Percentiles rank a stretch among this genome's conserved stretches.
These are phyloP conservation scores for Starmerella khaoyaiensis DNA, from an alignment of 805 yeast species.

Conservation along the genomic window DNA sequence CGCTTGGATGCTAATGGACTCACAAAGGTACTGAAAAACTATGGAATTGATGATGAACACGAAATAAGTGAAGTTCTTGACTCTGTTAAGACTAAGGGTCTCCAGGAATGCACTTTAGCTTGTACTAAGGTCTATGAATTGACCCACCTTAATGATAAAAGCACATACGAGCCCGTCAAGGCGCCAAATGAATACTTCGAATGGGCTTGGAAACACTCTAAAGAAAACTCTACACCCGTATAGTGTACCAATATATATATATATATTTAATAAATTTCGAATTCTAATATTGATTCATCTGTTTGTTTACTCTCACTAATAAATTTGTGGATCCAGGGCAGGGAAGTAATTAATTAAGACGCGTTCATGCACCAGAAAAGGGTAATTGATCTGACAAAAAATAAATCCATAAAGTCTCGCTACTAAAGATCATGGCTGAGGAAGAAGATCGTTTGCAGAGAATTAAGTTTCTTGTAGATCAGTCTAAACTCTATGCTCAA, in stretches of 20 bases:
- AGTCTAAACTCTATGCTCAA: constrained; percentile 75
- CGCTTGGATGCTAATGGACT: constrained; percentile 58
- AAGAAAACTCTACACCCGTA: too few species aligned
- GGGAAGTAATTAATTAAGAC: too few species aligned
- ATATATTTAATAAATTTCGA: too few species aligned
- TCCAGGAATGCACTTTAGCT: constrained; percentile 68
- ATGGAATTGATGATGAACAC: constrained; percentile 50
- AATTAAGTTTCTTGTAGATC: constrained; percentile 63
- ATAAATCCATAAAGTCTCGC: too few species aligned
- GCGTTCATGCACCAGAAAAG: too few species aligned
- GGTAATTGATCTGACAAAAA: too few species aligned
- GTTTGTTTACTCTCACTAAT: too few species aligned
- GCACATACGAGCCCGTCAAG: constrained; percentile 41
- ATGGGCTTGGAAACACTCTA: constrained; percentile 16
- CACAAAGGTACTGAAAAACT: constrained; percentile 39
- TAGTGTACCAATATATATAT: too few species aligned
- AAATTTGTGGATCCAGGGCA: too few species aligned
- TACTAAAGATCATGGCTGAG: too few species aligned
- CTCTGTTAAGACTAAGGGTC: constrained; percentile 42
- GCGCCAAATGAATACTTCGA: constrained; percentile 78
- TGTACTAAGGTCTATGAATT: constrained; percentile 81
- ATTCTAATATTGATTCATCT: too few species aligned
- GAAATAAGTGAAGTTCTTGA: constrained; percentile 43
- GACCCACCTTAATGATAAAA: constrained; percentile 34
- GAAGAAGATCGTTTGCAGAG: constrained; percentile 50